phyloP scores from a whole-genome alignment of 179 eudicot genomes.

The Heliamphora pulchella region DNA sequence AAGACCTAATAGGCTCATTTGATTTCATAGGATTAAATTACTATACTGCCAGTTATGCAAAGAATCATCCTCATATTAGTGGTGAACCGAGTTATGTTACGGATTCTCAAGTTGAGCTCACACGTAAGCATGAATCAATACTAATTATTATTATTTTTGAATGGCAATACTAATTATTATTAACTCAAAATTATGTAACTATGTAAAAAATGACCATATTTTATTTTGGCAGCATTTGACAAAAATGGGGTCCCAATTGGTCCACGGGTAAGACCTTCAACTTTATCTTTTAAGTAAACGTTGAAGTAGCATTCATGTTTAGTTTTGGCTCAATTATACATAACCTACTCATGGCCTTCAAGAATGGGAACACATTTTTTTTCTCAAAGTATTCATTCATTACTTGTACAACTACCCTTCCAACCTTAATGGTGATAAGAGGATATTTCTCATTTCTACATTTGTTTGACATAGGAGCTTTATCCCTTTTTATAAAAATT shows the following conservation, averaged over 20 bases:
- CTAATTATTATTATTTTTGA: neutral
- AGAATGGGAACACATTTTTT: no score
- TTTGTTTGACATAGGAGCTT: neutral
- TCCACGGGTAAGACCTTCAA: neutral
- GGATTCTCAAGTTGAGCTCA: neutral
- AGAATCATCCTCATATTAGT: conserved; percentile 6
- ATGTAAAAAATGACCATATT: no score
- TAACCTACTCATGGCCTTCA: no score
- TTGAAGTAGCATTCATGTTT: no score
- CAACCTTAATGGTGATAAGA: no score
- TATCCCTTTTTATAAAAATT: neutral
- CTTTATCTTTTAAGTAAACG: neutral
- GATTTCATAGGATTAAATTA: conserved; percentile 26
- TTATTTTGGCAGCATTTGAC: neutral
- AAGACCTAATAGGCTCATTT: conserved; percentile 14
- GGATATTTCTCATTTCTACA: no score
- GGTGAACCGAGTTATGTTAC: neutral
- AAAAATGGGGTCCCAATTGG: conserved; percentile 13
- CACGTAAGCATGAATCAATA: neutral
- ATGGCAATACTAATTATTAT: no score
- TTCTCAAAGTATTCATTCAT: no score
- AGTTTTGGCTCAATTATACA: no score
- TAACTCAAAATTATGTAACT: neutral
- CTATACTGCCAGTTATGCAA: conserved; percentile 20
- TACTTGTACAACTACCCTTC: no score